phyloP scores from a whole-genome alignment of 371 early-diverging fungal species.

The Antonospora locustae region DNA sequence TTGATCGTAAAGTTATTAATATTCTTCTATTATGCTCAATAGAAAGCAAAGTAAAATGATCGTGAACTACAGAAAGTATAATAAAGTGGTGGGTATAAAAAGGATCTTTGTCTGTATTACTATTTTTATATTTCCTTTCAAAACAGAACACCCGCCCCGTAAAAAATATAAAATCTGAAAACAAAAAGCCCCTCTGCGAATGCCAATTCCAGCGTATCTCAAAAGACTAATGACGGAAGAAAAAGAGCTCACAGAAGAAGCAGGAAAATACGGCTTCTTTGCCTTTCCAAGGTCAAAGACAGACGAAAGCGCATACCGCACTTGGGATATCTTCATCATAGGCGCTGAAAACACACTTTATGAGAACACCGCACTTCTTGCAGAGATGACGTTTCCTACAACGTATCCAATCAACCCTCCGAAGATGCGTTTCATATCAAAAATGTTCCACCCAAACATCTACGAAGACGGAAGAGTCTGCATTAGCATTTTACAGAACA shows the following conservation, averaged over 20 bases:
- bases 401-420: conserved; percentile 70
- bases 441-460: conserved; percentile 65
- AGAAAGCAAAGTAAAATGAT: not conserved
- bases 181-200: not conserved
- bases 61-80: not conserved
- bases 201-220: conserved; percentile 6
- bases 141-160: not conserved
- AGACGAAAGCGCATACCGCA: conserved; percentile 19
- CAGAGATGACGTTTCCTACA: conserved; percentile 56
- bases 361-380: conserved; percentile 58
- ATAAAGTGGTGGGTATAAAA: not conserved
- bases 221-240: conserved; percentile 36
- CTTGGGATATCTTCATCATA: conserved; percentile 49
- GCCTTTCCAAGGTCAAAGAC: conserved; percentile 9
- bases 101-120: not conserved
- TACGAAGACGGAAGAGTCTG: conserved; percentile 90
- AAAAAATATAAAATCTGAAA: not conserved
- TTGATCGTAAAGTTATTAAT: not conserved
- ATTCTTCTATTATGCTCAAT: not conserved
- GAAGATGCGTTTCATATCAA: conserved; percentile 62
- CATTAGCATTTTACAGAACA: conserved; percentile 90
- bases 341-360: conserved; percentile 58
- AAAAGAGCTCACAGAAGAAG: conserved; percentile 15
- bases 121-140: not conserved
- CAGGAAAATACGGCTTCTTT: conserved; percentile 4